Evolutionary conservation across 1,284 basidiomycete species (phyloP), one percentile per base, ranked within the genome.

Genomic region (Somion occarium): DNA sequence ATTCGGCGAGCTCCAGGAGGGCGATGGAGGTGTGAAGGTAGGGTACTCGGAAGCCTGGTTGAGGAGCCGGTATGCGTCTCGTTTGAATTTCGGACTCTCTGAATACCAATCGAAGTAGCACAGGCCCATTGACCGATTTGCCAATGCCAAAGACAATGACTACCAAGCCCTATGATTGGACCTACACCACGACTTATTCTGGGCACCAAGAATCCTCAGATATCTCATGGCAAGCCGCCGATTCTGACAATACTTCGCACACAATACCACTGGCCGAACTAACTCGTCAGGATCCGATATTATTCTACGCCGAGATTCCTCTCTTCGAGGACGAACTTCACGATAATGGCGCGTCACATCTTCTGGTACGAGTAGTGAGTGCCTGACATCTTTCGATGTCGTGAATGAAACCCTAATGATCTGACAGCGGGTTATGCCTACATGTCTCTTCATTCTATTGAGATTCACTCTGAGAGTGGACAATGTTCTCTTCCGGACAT

Each of bases 101-200:
- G 27, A 27, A 3, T 19, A 26, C 27, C 23, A 30, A 42, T 38
- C 24, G 30, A 11, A 55, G 53, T 59, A 86, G 85, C 55, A 87
- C 82, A 58, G 80, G 79, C 52, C 78, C 87, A 15, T 73, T 75
- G 37, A 79, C 88, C 5, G 71, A 73, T 44, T 69, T 83, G 2
- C 83, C 87, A 0, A 80, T 93, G 69, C 87, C 90, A 2, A 66
- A 77, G 59, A 88, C 87, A 3, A 81, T 86, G 37, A 72, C 80
- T 0, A 86, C 91, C 2, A 94, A 94, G 60, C 88, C 88, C 1
- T 98, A 93, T 69, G 97, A 99, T 65, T 99, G 97, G 97, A 99
- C 97, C 3, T 99, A 97, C 67, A 97, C 94, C 0, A 91, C 91
- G 2, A 85, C 80, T 1, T 96, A 98, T 64, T 62, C 83, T 0